Conservation (phyloP, 129 eudicot genomes). For the Logfia minima region DNA sequence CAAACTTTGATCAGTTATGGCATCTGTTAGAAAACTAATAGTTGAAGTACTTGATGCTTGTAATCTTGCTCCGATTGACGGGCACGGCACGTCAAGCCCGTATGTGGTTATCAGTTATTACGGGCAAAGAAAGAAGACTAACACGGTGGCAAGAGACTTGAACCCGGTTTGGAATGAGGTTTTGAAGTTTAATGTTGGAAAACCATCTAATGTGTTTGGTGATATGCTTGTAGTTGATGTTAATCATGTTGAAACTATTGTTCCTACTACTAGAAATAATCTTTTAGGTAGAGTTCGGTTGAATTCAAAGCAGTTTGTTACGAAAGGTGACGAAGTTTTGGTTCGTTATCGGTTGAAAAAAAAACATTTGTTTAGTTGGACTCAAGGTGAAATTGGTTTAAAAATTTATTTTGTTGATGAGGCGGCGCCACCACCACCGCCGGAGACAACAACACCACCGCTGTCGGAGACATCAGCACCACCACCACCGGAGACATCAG, state of each 20-base stretch:
- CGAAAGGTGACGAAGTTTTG: constrained; percentile 91
- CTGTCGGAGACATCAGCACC: not conserved
- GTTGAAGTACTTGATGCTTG: constrained; percentile 79
- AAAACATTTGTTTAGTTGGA: constrained; percentile 66
- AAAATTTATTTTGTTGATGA: constrained; percentile 68
- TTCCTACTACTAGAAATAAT: constrained; percentile 78
- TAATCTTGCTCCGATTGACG: constrained; percentile 68
- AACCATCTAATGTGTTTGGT: constrained; percentile 72
- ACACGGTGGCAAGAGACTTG: constrained; percentile 57
- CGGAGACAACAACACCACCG: too few relatives aligned
- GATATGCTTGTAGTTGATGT: constrained; percentile 82
- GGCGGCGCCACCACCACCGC: not conserved
- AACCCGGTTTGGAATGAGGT: constrained; percentile 86
- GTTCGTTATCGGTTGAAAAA: constrained; percentile 73
- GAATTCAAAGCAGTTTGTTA: constrained; percentile 74
- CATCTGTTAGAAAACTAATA: constrained; percentile 46
- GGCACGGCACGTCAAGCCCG: constrained; percentile 83
- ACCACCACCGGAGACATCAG: constrained; percentile 29
- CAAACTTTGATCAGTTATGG: constrained; percentile 37
- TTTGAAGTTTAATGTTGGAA: constrained; percentile 71
- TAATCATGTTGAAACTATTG: constrained; percentile 59
- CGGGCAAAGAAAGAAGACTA: constrained; percentile 76
- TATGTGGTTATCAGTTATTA: constrained; percentile 67
- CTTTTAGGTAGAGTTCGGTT: constrained; percentile 75
- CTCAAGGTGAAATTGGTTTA: constrained; percentile 82